Evolutionary conservation across 2,329 filamentous ascomycete genomes (phyloP).

Genomic region (Diaporthe sp.): DNA sequence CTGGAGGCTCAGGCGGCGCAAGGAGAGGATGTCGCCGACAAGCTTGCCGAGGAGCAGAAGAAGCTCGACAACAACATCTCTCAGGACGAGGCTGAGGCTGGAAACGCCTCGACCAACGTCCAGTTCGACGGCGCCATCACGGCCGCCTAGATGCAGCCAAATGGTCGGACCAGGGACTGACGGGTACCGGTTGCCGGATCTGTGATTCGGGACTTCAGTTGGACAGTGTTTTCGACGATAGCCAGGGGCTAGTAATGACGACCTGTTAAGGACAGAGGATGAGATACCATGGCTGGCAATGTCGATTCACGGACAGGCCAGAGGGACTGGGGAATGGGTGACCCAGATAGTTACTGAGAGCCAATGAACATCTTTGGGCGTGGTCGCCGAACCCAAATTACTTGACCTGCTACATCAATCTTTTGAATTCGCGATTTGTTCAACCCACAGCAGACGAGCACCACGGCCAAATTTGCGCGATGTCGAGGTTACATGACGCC

Average conservation of each 20-base stretch:
- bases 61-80: slow-evolving; percentile 63
- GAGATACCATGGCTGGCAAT: slow-evolving; percentile 12
- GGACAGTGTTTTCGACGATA: slow-evolving; percentile 4
- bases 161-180: not conserved
- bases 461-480: not conserved
- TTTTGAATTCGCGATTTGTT: not conserved
- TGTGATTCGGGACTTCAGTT: slow-evolving; percentile 16
- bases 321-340: not conserved
- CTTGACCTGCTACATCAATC: not conserved
- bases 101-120: slow-evolving; percentile 54
- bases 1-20: slow-evolving; percentile 61
- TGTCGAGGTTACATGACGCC: not conserved
- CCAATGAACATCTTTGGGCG: not conserved
- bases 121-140: slow-evolving; percentile 48
- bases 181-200: not conserved
- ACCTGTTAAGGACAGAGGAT: slow-evolving; percentile 21
- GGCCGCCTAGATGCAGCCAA: not conserved
- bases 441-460: too few species aligned
- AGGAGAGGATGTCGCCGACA: slow-evolving; percentile 54
- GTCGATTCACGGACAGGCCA: not conserved
- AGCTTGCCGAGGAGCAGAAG: slow-evolving; percentile 57
- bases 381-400: not conserved
- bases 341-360: not conserved
- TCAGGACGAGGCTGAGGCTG: slow-evolving; percentile 55
- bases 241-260: slow-evolving; percentile 30